Evolutionary conservation across 2,329 filamentous ascomycete genomes (phyloP).

Genomic region (Ascochyta rabiei): DNA sequence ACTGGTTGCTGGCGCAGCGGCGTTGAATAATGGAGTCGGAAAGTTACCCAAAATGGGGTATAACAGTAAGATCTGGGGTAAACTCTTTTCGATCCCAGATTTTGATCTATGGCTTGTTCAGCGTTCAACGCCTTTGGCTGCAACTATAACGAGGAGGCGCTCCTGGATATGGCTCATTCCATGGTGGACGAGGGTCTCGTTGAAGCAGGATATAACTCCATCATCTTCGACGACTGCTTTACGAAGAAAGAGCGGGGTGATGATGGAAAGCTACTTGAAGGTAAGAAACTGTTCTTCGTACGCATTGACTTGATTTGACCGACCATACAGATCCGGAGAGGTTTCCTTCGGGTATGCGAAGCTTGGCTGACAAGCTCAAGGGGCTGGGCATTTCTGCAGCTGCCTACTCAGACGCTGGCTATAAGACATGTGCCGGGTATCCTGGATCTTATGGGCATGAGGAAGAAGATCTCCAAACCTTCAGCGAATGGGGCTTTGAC

Average conservation of each 20-base stretch:
- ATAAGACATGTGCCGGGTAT: slow-evolving; percentile 60
- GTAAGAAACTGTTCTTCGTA: not conserved
- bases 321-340: slow-evolving; percentile 2
- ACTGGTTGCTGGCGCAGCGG: not conserved
- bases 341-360: slow-evolving; percentile 16
- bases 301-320: not conserved
- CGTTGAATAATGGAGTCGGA: slow-evolving; percentile 11
- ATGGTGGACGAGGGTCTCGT: slow-evolving; percentile 16
- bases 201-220: slow-evolving; percentile 15
- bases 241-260: slow-evolving; percentile 11
- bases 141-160: slow-evolving; percentile 12
- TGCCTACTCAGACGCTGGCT: slow-evolving; percentile 60
- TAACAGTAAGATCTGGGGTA: not conserved
- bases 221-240: slow-evolving; percentile 20
- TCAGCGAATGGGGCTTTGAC: slow-evolving; percentile 48
- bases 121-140: slow-evolving; percentile 14
- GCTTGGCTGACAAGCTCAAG: slow-evolving; percentile 11
- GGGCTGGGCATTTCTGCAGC: slow-evolving; percentile 10
- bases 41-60: slow-evolving; percentile 18
- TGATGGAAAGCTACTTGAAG: slow-evolving; percentile 9
- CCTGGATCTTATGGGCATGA: slow-evolving; percentile 57
- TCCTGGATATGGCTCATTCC: slow-evolving; percentile 7
- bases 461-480: slow-evolving; percentile 60
- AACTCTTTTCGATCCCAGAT: no score
- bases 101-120: not conserved